phyloP scores from a whole-genome alignment of 225 moss, liverwort and hornwort species.

The Pleurozium schreberi region DNA sequence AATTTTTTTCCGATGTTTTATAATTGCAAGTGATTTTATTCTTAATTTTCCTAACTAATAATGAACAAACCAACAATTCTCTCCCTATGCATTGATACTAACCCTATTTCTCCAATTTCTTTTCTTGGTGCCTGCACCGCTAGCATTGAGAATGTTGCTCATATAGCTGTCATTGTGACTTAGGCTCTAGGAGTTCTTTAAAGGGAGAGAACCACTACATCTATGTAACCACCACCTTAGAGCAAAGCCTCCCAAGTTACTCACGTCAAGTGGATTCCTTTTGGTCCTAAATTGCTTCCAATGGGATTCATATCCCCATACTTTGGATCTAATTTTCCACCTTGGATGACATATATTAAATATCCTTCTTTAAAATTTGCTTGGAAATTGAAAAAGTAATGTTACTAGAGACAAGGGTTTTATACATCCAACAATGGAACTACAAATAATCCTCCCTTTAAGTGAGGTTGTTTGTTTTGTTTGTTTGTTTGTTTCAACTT shows the following conservation, averaged over 20 bases:
- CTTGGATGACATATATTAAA: not conserved
- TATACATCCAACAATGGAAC: fast-evolving
- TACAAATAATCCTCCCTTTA: too few species aligned
- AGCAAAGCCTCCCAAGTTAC: not conserved
- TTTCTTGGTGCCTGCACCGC: fast-evolving
- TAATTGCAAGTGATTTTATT: too few species aligned
- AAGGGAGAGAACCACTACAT: fast-evolving
- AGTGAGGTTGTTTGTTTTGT: too few species aligned
- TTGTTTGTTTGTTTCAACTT: too few species aligned
- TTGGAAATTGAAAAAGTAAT: fast-evolving
- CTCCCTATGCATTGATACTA: not conserved
- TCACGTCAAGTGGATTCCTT: fast-evolving
- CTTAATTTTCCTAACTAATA: not conserved
- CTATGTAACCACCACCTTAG: fast-evolving
- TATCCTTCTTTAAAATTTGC: fast-evolving
- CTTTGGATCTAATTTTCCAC: not conserved
- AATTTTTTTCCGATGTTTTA: too few species aligned
- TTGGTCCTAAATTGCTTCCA: fast-evolving
- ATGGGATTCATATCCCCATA: not conserved
- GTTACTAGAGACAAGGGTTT: not conserved
- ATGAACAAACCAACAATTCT: fast-evolving
- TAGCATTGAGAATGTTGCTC: not conserved
- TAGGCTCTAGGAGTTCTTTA: too few species aligned
- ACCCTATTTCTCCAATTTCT: fast-evolving
- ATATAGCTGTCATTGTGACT: too few species aligned